Base-by-base conservation (phyloP, 2,329 filamentous ascomycete genomes). In the Ceratocystis colombiana region DNA sequence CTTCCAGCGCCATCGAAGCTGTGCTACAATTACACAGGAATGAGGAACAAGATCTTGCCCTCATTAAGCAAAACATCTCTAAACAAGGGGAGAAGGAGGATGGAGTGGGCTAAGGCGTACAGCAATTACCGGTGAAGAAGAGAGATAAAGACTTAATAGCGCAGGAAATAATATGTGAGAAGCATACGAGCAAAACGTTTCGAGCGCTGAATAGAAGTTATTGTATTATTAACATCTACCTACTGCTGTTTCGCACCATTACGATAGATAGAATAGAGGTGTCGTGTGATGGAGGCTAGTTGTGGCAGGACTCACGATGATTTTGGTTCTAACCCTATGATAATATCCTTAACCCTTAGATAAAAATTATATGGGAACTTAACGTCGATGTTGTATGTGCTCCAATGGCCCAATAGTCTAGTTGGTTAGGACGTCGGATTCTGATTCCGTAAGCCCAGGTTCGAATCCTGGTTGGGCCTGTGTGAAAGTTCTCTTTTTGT, bases 351-450 rank as follows among this genome's bases (percentile, higher is more conserved):
- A 33, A 33, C 33, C 33, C 33, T 33, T 8, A 7, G 7, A 2
- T 1, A 3, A 33, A 33, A 2, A 33, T 33, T 33, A 33, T 33
- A 33, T 33, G 7, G 1, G 0, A 7, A 33, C 5, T 57, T 1
- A 57, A 28, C 5, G 28, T 28, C 1, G 0, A 5, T 5, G 1
- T 1, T 1, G 3, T 5, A 5, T 28, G 4, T 28, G 5, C 5
- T 28, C 4, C 28, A 5, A 5, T 25, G 22, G 22, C 59, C 30
- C 57, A 66, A 66, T 66, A 66, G 65, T 66, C 65, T 66, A 66
- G 65, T 66, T 66, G 61, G 65, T 66, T 66, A 66, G 64, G 64
- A 66, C 64, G 64, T 66, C 64, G 64, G 64, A 66, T 62, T 62
- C 61, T 62, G 61, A 62, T 62, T 62, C 61, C 61, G 61, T 62